Evolutionary conservation across 148 eudicot species (phyloP).

Genomic region (Fagopyrum tataricum): DNA sequence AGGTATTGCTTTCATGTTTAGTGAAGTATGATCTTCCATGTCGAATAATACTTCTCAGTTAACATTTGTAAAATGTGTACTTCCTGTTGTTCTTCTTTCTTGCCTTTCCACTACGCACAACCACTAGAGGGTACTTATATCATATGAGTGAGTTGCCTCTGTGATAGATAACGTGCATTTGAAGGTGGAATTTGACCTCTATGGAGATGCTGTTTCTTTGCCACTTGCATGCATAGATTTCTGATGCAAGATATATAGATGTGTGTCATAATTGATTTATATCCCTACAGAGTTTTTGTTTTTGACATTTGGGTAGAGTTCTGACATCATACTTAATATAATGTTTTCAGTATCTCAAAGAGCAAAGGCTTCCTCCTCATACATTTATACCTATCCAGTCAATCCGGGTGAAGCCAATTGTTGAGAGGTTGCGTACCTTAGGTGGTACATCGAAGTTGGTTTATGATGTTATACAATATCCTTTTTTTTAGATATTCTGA

Average conservation of each 20-base stretch:
- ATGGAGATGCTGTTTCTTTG: neutral
- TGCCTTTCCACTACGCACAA: conserved; percentile 5
- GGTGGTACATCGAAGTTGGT: conserved; percentile 82
- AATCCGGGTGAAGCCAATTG: conserved; percentile 80
- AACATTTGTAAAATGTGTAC: neutral
- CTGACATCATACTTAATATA: neutral
- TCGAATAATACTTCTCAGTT: neutral
- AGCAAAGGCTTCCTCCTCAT: conserved; percentile 91
- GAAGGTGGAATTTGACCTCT: neutral
- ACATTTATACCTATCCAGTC: conserved; percentile 97
- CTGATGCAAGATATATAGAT: neutral
- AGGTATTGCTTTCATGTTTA: conserved; percentile 36
- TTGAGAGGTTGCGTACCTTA: conserved; percentile 76
- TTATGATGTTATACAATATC: conserved; percentile 96
- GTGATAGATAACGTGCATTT: neutral
- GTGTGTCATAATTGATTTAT: neutral
- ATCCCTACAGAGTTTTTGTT: neutral
- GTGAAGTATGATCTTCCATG: neutral
- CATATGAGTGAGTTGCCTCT: neutral
- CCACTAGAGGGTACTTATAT: neutral
- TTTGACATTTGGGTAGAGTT: neutral
- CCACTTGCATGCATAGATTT: neutral
- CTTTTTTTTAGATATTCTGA: conserved; percentile 30
- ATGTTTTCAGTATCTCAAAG: conserved; percentile 73
- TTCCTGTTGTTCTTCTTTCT: neutral